Base-by-base conservation (phyloP, 805 yeast species). In the Myxozyma geophila region DNA sequence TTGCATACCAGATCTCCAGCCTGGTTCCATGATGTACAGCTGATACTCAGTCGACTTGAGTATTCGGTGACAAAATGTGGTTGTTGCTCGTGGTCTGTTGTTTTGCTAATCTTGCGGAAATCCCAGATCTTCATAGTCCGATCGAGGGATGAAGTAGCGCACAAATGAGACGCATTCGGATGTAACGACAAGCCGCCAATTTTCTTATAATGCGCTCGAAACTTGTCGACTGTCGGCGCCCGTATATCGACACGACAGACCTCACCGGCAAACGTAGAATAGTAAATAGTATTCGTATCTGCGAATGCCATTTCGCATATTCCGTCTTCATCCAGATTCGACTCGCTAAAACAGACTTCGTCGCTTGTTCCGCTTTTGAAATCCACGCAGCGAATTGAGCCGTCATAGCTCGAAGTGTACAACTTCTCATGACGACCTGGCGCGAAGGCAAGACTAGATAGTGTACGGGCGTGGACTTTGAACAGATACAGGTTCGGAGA, bases 81-180 rank as follows among this genome's bases (percentile, higher is more conserved):
- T 48, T 61, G 59, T 23, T 44, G 52, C 15, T 61, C 71, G 12
- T 59, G 67, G 2, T 60, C 64, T 19, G 56, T 66, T 12, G 40
- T 19, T 3, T 50, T 40, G 9, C 55, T 64, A 0, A 79, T 70
- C 53, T 81, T 82, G 63, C 99, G 81, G 23, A 92, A 75, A 75
- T 93, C 99, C 97, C 97, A 93, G 0, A 93, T 74, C 66, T 89
- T 85, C 75, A 95, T 73, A 0, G 95, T 84, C 70, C 98, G 78
- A 74, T 93, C 99, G 53, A 95, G 80, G 0, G 98, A 92, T 0
- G 92, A 96, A 0, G 98, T 88, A 0, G 93, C 96, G 1, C 92
- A 80, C 67, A 89, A 89, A 68, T 86, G 74, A 0, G 82, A 76
- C 40, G 81, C 79, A 17, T 78, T 74, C 0, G 98, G 98, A 70